A percentile compares a stretch with the other conserved stretches of the same genome.
These are phyloP conservation scores for Cytospora paraplurivora DNA, from an alignment of 2,329 filamentous ascomycete species.

Conservation along the genomic window DNA sequence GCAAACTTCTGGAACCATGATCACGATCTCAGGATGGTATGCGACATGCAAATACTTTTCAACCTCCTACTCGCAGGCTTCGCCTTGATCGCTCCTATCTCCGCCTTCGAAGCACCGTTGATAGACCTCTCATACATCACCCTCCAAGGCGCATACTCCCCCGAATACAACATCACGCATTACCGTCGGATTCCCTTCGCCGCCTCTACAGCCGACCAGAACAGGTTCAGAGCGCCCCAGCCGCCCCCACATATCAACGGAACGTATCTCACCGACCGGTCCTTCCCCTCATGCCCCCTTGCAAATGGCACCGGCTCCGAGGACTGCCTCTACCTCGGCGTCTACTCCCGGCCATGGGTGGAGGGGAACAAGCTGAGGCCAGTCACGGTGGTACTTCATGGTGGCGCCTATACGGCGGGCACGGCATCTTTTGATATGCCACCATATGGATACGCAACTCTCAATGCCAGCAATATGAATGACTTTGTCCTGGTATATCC, in stretches of 20 bases:
- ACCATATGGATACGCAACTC: slow-evolving; percentile 53
- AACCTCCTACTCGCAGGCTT: not conserved
- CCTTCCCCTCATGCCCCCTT: slow-evolving; percentile 40
- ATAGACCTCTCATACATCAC: slow-evolving; percentile 5
- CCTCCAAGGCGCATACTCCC: slow-evolving; percentile 1
- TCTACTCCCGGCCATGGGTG: slow-evolving; percentile 44
- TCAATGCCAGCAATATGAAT: slow-evolving; percentile 54
- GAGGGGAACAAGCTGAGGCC: slow-evolving; percentile 38
- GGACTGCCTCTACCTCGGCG: slow-evolving; percentile 55
- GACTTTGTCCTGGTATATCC: slow-evolving; percentile 13
- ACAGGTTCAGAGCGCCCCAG: slow-evolving; percentile 49
- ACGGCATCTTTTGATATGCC: slow-evolving; percentile 57
- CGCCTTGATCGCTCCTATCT: not conserved
- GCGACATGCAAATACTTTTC: not conserved
- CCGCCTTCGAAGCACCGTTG: not conserved
- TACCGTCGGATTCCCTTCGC: slow-evolving; percentile 55
- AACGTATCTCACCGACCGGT: slow-evolving; percentile 24
- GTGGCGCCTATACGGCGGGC: slow-evolving; percentile 62
- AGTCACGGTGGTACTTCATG: slow-evolving; percentile 63
- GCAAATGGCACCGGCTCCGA: slow-evolving; percentile 38
- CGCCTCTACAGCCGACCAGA: slow-evolving; percentile 42
- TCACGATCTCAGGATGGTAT: not conserved
- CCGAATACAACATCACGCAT: slow-evolving; percentile 40
- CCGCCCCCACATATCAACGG: slow-evolving; percentile 31
- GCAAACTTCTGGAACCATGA: no score